Conservation (phyloP, 768 basidiomycete genomes). For the Suillus luteus region DNA sequence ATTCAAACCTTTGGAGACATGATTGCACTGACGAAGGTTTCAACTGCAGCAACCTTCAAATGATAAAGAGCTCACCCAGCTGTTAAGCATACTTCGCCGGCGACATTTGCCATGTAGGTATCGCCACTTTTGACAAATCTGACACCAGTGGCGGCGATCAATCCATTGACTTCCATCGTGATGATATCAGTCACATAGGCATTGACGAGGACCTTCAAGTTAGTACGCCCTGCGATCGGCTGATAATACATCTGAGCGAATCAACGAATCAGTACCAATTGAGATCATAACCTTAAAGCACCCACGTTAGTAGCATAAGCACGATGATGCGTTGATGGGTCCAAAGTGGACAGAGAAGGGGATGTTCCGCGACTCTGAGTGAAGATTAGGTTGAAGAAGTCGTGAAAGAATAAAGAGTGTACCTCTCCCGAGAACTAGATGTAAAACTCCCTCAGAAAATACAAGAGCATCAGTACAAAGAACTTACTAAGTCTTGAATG, state of each 20-base stretch:
- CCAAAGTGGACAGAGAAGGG: neutral
- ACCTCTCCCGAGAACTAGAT: neutral
- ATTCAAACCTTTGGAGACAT: conserved; percentile 31
- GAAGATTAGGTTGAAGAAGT: neutral
- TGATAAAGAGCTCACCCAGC: conserved; percentile 35
- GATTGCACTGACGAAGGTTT: conserved; percentile 33
- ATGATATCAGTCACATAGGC: conserved; percentile 35
- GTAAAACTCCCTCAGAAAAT: neutral
- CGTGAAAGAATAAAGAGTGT: neutral
- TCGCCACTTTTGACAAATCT: conserved; percentile 40
- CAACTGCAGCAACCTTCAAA: neutral
- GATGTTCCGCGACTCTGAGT: neutral
- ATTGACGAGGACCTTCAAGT: conserved; percentile 29
- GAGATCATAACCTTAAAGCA: neutral
- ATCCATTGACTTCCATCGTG: conserved; percentile 15
- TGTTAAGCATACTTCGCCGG: conserved; percentile 53
- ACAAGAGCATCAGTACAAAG: neutral
- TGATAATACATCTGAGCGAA: conserved; percentile 25
- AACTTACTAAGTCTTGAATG: neutral
- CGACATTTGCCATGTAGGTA: conserved; percentile 39
- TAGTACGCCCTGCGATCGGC: conserved; percentile 27
- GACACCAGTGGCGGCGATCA: conserved; percentile 46
- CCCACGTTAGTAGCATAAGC: neutral
- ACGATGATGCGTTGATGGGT: neutral
- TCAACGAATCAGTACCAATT: neutral